Percentiles rank a stretch among this genome's conserved stretches.
These are phyloP conservation scores for Xylaria hypoxylon DNA, from an alignment of 2,329 filamentous ascomycete genomes.

Conservation along the genomic window DNA sequence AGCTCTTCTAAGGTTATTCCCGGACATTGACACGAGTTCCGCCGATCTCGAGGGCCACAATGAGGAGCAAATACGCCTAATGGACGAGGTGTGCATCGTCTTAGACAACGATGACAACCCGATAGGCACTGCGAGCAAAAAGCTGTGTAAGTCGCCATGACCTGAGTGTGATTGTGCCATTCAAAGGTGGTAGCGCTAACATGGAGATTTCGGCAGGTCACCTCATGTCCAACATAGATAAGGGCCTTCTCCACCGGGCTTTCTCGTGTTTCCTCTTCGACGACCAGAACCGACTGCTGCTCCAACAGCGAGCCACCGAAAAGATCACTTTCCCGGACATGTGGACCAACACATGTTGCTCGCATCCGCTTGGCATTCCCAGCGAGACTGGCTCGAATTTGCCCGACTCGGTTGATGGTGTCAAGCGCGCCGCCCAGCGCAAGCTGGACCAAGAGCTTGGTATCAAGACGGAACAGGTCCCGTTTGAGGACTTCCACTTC, in stretches of 20 bases:
- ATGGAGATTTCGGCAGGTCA: constrained; percentile 72
- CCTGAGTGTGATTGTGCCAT: neutral
- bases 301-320: constrained; percentile 94
- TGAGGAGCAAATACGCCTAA: constrained; percentile 95
- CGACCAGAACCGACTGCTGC: constrained; percentile 87
- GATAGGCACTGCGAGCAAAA: constrained; percentile 97
- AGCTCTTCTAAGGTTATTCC: constrained; percentile 88
- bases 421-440: constrained; percentile 90
- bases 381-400: constrained; percentile 89
- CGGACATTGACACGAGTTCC: constrained; percentile 79
- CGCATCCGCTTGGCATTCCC: constrained; percentile 91
- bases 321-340: constrained; percentile 99
- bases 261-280: constrained; percentile 99
- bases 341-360: constrained; percentile 99
- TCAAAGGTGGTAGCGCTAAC: constrained; percentile 21
- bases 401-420: constrained; percentile 82
- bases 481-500: constrained; percentile 90
- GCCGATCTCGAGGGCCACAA: constrained; percentile 90
- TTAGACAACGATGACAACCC: constrained; percentile 90
- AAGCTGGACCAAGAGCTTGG: constrained; percentile 96
- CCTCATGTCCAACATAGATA: constrained; percentile 98
- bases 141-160: constrained; percentile 76
- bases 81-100: constrained; percentile 99
- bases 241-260: constrained; percentile 93
- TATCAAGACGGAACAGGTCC: constrained; percentile 89